Evolutionary conservation across 192 early-diverging fungal species (phyloP).

Genomic region (Coemansia sp.): DNA sequence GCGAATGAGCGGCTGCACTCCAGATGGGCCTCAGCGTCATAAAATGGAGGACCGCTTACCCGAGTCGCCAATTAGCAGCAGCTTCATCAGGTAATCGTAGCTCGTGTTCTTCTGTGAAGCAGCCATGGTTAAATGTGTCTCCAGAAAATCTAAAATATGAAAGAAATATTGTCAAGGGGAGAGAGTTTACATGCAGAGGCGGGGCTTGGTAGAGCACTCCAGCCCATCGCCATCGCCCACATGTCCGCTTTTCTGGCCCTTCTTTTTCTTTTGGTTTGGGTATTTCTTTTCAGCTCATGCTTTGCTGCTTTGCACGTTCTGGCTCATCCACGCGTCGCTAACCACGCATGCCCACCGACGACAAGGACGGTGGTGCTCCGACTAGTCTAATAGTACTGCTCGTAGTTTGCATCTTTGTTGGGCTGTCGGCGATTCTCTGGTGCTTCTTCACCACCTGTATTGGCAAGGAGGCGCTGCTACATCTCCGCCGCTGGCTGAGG

Average conservation of each 20-base stretch:
- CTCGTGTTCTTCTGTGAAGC: conserved; percentile 79
- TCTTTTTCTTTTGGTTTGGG: too few species aligned
- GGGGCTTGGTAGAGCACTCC: too few species aligned
- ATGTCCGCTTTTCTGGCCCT: too few species aligned
- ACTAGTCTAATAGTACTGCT: conserved; percentile 41
- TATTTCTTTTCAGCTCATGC: not conserved
- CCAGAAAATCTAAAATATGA: not conserved
- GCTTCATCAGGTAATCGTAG: conserved; percentile 99
- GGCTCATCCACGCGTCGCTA: not conserved
- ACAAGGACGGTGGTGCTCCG: conserved; percentile 7
- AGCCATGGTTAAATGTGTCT: conserved; percentile 29
- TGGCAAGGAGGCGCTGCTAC: conserved; percentile 33
- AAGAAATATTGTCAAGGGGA: not conserved
- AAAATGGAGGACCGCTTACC: conserved; percentile 60
- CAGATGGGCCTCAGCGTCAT: conserved; percentile 2
- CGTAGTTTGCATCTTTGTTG: conserved; percentile 40
- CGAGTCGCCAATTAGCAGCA: conserved; percentile 96
- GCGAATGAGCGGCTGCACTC: not conserved
- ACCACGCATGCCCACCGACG: not conserved
- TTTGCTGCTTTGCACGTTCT: not conserved
- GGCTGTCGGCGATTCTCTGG: conserved; percentile 44
- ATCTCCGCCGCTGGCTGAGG: conserved; percentile 35
- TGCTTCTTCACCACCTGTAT: conserved; percentile 54
- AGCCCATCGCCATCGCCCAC: too few species aligned
- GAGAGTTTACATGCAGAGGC: not conserved